Conservation (phyloP, 768 basidiomycete species). For the Termitomyces sp. region DNA sequence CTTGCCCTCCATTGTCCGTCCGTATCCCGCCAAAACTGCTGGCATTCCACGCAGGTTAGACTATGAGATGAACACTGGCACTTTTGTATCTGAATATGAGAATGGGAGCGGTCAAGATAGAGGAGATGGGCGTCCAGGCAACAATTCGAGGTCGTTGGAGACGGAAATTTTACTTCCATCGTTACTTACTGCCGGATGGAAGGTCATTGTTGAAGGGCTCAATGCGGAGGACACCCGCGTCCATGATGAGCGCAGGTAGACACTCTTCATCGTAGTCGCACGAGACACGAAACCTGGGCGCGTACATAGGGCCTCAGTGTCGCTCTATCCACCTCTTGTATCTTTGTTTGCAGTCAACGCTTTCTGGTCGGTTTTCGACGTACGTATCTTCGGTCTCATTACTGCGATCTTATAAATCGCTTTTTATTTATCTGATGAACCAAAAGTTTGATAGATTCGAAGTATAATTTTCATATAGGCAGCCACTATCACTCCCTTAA, state of each 20-base stretch:
- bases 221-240: slow-evolving; percentile 40
- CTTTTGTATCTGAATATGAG: not conserved
- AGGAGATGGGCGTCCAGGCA: not conserved
- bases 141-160: slow-evolving; percentile 35
- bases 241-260: slow-evolving; percentile 66
- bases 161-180: slow-evolving; percentile 85
- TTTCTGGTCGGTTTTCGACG: too few species aligned
- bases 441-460: too few species aligned
- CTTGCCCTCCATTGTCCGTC: slow-evolving; percentile 74
- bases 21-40: slow-evolving; percentile 86
- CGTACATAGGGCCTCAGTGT: slow-evolving; percentile 46
- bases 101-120: not conserved
- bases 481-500: too few species aligned
- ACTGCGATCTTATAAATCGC: too few species aligned
- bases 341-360: slow-evolving; percentile 52
- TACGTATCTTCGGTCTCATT: too few species aligned
- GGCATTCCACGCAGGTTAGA: slow-evolving; percentile 72
- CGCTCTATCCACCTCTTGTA: slow-evolving; percentile 46
- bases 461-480: too few species aligned
- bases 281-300: slow-evolving; percentile 35
- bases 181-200: slow-evolving; percentile 48
- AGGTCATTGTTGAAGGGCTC: slow-evolving; percentile 54
- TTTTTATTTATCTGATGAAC: too few species aligned
- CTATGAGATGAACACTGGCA: slow-evolving; percentile 65
- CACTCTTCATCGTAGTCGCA: slow-evolving; percentile 63